A percentile compares a stretch with the other conserved stretches of the same genome.
These are phyloP conservation scores for Solanum sejunctum DNA, from an alignment of 257 asterid genomes.

Conservation along the genomic window DNA sequence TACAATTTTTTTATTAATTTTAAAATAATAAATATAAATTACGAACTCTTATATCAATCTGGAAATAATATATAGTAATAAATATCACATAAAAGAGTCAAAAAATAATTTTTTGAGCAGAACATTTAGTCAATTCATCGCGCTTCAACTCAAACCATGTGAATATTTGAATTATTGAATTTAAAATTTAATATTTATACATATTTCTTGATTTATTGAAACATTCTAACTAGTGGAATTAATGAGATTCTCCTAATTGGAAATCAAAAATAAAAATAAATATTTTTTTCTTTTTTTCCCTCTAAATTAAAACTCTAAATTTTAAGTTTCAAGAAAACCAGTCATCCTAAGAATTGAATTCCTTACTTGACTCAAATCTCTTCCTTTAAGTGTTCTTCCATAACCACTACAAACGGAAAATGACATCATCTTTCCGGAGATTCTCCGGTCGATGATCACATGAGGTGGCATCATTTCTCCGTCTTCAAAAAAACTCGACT, in stretches of 20 bases:
- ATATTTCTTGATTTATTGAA: background rate
- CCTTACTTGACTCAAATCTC: conserved; percentile 71
- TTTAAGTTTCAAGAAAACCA: conserved; percentile 71
- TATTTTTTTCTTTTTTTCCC: background rate
- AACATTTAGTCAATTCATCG: background rate
- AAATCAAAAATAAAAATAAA: background rate
- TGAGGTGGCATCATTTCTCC: conserved; percentile 80
- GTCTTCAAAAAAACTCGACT: background rate
- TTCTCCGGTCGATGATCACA: conserved; percentile 52
- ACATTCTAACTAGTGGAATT: background rate
- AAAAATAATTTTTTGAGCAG: too few relatives aligned
- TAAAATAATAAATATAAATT: background rate
- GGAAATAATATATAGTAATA: too few relatives aligned
- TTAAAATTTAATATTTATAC: background rate
- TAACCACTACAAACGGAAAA: conserved; percentile 71
- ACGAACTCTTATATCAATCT: rapidly evolving
- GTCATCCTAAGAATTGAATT: conserved; percentile 74
- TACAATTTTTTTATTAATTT: background rate
- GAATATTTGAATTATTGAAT: background rate
- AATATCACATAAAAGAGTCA: too few relatives aligned
- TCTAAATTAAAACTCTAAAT: background rate
- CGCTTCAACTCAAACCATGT: background rate
- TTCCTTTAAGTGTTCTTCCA: conserved; percentile 78
- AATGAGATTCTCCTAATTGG: background rate
- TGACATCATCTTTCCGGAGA: conserved; percentile 56